Evolutionary conservation across 768 basidiomycete genomes (phyloP), one percentile per base, ranked within the genome.

Genomic region (Suillus brevipes): DNA sequence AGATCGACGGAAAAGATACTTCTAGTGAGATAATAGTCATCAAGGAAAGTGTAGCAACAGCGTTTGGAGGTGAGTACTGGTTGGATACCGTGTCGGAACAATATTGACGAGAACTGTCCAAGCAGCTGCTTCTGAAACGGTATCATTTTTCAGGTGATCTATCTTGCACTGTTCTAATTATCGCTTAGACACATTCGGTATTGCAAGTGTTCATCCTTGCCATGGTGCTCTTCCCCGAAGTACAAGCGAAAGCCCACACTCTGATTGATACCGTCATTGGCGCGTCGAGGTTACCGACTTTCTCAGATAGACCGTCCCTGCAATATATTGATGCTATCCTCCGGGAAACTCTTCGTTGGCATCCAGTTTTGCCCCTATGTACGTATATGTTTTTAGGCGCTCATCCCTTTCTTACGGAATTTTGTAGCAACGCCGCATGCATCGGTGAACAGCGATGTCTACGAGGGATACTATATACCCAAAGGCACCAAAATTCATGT

Each of bases 191-290:
- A 6, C 65, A 69, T 2, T 71, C 74, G 9, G 61, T 67, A 9
- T 65, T 81, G 14, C 68, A 66, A 42, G 73, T 66, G 6, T 78
- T 80, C 61, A 38, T 78, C n/a, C 73, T 77, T 28, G 75, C 77
- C 4, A 80, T 79, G 78, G 68, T 72, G 6, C 68, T 71, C 18
- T 70, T 75, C 62, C 79, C 77, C 2, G 70, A 73, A 9, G 65
- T 71, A 28, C 70, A 74, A 62, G 63, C 28, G 36, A 72, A 66
- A 42, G 78, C 76, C 3, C 78, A 76, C 50, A 64, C 60, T 16
- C 65, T 71, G 42, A 69, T 80, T n/a, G 75, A 79, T 67, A n/a
- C 31, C 2, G 63, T 69, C 20, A 60, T 76, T 9, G 72, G 71
- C 34, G 45, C 65, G 6, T 66, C 67, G 20, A 71, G 74, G 47